Evolutionary conservation across 2,329 filamentous ascomycete genomes (phyloP), one percentile per base, ranked within the genome.

Genomic region (Phyllosticta ampelicida): DNA sequence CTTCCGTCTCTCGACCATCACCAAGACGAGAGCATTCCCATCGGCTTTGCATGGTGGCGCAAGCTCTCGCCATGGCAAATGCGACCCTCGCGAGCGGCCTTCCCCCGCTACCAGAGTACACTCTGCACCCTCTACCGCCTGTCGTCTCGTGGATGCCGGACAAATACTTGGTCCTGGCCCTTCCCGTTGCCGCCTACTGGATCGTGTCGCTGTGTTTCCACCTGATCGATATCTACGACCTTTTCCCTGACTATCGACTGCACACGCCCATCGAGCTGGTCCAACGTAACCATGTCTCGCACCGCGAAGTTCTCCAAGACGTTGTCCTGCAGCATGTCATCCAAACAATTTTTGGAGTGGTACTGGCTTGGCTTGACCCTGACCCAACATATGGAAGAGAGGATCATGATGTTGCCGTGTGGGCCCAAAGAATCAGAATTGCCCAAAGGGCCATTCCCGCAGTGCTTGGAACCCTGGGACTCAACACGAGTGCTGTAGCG

Each of bases 231-330:
- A 78, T 85, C 60, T 85, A 86, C 74, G 89, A 96, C 71, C 76
- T 92, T 44, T 95, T 92, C 71, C 86, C 91, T 18, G 84, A 95
- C 67, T 96, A 97, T 75, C 87, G 94, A 62, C 80, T 99, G 49
- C 94, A 99, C 75, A 97, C 94, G 0, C 94, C 94, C 13, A 90
- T 90, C 55, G 92, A 97, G 73, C 87, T 97, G 62, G 71, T 85
- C 36, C 89, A 89, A 72, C 84, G 91, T 66, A 96, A 96, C 73
- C 89, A 89, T 68, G 92, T 90, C 56, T 83, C 87, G 52, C 84
- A 90, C 62, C 89, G 82, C 75, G 86, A 96, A 67, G 90, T 96
- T 3, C 83, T 92, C 62, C 86, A 89, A 71, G 92, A 97, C 77
- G 92, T 97, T 64, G 75, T 97, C 58, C 70, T 97, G 60, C 92